Evolutionary conservation across 164 flowering plant species (phyloP).

Genomic region (Macadamia tetraphylla): DNA sequence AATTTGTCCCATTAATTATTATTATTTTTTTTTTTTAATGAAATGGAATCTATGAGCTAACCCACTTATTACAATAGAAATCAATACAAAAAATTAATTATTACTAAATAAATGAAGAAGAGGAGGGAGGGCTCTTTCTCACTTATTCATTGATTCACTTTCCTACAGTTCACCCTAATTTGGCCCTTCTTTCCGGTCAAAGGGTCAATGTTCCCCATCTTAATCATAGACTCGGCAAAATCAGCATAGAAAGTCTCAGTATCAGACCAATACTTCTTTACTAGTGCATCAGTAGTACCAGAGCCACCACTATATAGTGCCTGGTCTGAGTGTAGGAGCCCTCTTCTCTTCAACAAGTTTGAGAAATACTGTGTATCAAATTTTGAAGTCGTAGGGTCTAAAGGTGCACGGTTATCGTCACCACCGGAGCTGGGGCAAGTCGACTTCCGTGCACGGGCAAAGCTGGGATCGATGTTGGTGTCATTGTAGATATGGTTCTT

Average conservation of each 20-base stretch:
- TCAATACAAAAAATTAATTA: no score
- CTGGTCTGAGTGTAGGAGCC: slow-evolving; percentile 20
- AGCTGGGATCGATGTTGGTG: slow-evolving; percentile 9
- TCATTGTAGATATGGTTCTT: slow-evolving; percentile 13
- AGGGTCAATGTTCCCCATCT: slow-evolving; percentile 20
- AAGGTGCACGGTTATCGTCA: slow-evolving; percentile 7
- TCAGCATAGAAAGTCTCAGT: slow-evolving; percentile 6
- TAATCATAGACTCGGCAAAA: slow-evolving; percentile 15
- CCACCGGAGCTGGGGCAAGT: slow-evolving; percentile 12
- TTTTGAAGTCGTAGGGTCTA: slow-evolving; percentile 8
- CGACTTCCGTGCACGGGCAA: slow-evolving; percentile 2
- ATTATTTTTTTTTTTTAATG: no score
- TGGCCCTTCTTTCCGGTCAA: slow-evolving; percentile 11
- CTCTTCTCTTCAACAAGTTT: slow-evolving; percentile 9
- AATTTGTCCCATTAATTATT: no score
- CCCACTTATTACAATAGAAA: not conserved
- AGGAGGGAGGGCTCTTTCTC: not conserved
- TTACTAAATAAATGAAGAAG: no score
- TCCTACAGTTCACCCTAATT: slow-evolving; percentile 16
- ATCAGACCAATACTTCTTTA: slow-evolving; percentile 7
- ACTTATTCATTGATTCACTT: slow-evolving; percentile 2
- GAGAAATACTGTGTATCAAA: slow-evolving; percentile 13
- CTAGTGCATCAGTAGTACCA: slow-evolving; percentile 4
- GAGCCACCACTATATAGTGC: slow-evolving; percentile 14
- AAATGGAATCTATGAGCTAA: not conserved